Evolutionary conservation across 2,329 filamentous ascomycete species (phyloP).

Genomic region (Scolecobasidium constrictum): DNA sequence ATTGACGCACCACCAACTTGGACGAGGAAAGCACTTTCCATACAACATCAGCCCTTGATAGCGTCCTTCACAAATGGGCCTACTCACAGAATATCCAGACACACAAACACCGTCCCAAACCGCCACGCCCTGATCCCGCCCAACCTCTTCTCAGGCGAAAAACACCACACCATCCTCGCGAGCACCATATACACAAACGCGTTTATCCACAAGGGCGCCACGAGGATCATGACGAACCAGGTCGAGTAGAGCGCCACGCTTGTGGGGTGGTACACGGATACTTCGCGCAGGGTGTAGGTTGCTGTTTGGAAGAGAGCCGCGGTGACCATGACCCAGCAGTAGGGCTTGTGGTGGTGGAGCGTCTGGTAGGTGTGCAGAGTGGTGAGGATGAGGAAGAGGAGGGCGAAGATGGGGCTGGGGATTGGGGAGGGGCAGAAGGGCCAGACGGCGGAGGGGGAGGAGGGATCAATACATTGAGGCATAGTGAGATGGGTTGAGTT

Average conservation of each 20-base stretch:
- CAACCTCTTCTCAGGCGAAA: slow-evolving; percentile 23
- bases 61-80: not conserved
- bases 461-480: not conserved
- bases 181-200: slow-evolving; percentile 31
- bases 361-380: slow-evolving; percentile 11
- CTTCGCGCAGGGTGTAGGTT: slow-evolving; percentile 29
- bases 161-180: slow-evolving; percentile 30
- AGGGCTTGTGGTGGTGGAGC: slow-evolving; percentile 22
- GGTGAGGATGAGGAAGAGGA: slow-evolving; percentile 5
- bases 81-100: slow-evolving; percentile 27
- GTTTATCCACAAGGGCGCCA: slow-evolving; percentile 27
- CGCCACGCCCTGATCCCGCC: slow-evolving; percentile 24
- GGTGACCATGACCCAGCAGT: slow-evolving; percentile 36
- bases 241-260: slow-evolving; percentile 20
- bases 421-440: not conserved
- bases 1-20: slow-evolving; percentile 30
- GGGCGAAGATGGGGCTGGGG: not conserved
- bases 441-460: not conserved
- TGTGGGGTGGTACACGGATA: slow-evolving; percentile 31
- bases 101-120: slow-evolving; percentile 32
- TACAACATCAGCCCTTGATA: not conserved
- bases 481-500: not conserved
- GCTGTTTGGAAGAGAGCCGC: slow-evolving; percentile 32
- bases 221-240: slow-evolving; percentile 11
- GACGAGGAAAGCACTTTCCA: slow-evolving; percentile 27